phyloP scores from a whole-genome alignment of 108 stramenopile species.

The Stephanodiscus triporus region DNA sequence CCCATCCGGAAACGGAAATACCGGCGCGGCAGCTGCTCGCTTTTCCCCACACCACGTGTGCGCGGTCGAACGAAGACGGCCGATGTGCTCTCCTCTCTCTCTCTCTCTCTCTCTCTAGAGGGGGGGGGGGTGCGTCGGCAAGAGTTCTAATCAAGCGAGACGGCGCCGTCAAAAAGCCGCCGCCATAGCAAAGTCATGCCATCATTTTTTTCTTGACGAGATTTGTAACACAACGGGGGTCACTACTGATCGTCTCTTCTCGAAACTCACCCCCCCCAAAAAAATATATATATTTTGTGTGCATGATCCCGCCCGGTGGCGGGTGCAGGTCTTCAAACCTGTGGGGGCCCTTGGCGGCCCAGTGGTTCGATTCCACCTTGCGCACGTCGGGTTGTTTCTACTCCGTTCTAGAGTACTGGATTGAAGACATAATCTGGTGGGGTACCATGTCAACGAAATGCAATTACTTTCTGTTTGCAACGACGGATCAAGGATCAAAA shows the following conservation, averaged over 20 bases:
- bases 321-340: conserved; percentile 87
- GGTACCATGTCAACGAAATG: no score
- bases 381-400: conserved; percentile 86
- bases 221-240: conserved; percentile 32
- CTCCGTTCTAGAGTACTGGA: no score
- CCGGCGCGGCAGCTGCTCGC: conserved; percentile 31
- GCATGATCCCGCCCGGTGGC: conserved; percentile 86
- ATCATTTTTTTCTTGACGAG: neutral
- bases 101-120: neutral
- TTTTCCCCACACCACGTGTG: neutral
- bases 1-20: conserved; percentile 49
- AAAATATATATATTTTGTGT: conserved; percentile 50
- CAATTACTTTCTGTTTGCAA: no score
- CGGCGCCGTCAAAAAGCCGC: conserved; percentile 36
- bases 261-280: conserved; percentile 25
- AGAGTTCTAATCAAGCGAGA: conserved; percentile 14
- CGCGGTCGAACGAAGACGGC: conserved; percentile 3
- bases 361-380: conserved; percentile 92
- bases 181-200: conserved; percentile 30
- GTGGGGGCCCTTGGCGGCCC: conserved; percentile 78
- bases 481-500: no score
- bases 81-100: neutral
- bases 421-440: no score
- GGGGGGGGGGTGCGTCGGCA: neutral
- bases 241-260: conserved; percentile 21